These are phyloP conservation scores for Phytophthora ramorum DNA, from an alignment of 352 stramenopile genomes.

Conservation along the genomic window DNA sequence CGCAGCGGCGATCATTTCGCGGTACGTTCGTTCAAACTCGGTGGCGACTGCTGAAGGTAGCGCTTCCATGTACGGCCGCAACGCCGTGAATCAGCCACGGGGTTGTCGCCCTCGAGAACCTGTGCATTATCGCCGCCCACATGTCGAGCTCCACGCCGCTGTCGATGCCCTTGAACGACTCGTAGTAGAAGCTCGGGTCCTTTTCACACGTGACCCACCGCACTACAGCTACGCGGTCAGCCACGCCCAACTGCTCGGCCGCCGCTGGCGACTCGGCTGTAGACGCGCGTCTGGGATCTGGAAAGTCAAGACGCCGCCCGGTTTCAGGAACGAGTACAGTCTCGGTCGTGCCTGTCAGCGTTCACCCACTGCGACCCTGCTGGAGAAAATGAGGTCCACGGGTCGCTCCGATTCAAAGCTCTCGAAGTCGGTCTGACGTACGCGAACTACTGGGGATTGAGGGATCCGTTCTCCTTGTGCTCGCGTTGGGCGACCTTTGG, in stretches of 20 bases:
- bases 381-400: slow-evolving; percentile 79
- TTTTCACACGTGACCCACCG: slow-evolving; percentile 76
- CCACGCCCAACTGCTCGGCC: slow-evolving; percentile 45
- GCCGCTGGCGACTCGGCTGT: slow-evolving; percentile 66
- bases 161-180: slow-evolving; percentile 53
- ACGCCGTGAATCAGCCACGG: slow-evolving; percentile 70
- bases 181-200: slow-evolving; percentile 74
- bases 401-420: slow-evolving; percentile 42
- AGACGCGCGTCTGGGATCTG: slow-evolving; percentile 75
- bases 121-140: slow-evolving; percentile 74
- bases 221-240: slow-evolving; percentile 49
- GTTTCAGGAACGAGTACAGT: slow-evolving; percentile 69
- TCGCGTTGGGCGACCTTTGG: slow-evolving; percentile 40
- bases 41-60: slow-evolving; percentile 36
- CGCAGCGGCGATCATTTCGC: slow-evolving; percentile 54
- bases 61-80: slow-evolving; percentile 68
- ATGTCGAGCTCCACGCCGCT: slow-evolving; percentile 50
- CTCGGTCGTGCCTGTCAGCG: slow-evolving; percentile 52
- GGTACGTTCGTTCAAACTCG: slow-evolving; percentile 62
- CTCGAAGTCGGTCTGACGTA: slow-evolving; percentile 74
- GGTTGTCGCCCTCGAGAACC: slow-evolving; percentile 65
- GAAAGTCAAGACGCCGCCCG: slow-evolving; percentile 71
- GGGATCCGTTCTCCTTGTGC: slow-evolving; percentile 39
- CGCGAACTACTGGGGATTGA: slow-evolving; percentile 33
- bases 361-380: slow-evolving; percentile 75